Base-by-base conservation (phyloP, 192 early-diverging fungal genomes). In the Backusella psychrophila region DNA sequence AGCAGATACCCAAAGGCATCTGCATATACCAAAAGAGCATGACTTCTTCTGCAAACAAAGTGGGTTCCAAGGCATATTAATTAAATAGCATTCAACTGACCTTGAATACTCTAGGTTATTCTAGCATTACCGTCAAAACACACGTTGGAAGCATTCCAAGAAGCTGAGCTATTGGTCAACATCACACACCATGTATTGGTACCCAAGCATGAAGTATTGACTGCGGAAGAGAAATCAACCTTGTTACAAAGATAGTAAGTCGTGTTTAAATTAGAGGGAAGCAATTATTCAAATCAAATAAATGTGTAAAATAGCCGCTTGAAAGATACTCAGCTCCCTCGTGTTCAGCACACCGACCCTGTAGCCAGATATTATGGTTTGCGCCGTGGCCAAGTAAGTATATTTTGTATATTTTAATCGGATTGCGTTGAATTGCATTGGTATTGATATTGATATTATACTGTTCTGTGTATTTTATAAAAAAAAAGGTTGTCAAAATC, bases 351-450 rank as follows among this genome's bases (percentile, higher is more conserved):
- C 34, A 91, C 87, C 38, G 98, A 99, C 77, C 96, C 98, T 0
- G 90, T 99, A 23, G 97, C 98, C 77, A 89, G 94, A 79, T 99
- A 97, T 88, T 99, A 97, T 77, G 98, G 98, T 9, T 86, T 99
- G 84, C 88, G 90, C 44, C 88, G 91, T 66, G 93, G 91, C 41
- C 92, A 94, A 84, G 91, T 86, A 77, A 69, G 59, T 42, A 52
- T 71, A 11, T 11, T 3, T 11, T 39, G 0, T 85, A 29, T 77
- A 84, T 11, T 29, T 6, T 4, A 3, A 44, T 6, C 26, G 6
- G 5, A 26, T 36, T 63, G 3, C 3, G n/a, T 56, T 8, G 17
- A 21, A 26, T 36, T 63, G 3, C 8, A 33, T 56, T 8, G 17
- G 15, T 36, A 49, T 21, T 8, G 17, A 21, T 36, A 49, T 21